phyloP scores from a whole-genome alignment of 2,329 filamentous ascomycete species.

The Pseudocercospora fijiensis region DNA sequence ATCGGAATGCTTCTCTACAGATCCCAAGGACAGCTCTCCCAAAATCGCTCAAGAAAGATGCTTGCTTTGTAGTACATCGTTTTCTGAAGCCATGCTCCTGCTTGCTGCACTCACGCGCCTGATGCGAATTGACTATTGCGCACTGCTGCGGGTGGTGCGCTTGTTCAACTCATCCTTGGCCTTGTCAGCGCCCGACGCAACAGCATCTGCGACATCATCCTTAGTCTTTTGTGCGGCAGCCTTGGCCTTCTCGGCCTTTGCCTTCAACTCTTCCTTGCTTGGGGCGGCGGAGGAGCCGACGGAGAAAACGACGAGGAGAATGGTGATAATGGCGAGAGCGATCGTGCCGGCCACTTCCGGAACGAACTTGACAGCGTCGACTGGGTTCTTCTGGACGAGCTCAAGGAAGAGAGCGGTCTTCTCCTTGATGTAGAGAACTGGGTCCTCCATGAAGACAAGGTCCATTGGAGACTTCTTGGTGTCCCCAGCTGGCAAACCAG shows the following conservation, averaged over 20 bases:
- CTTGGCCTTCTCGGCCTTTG: conserved; percentile 74
- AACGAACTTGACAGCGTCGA: conserved; percentile 83
- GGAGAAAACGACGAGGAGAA: conserved; percentile 68
- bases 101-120: background rate
- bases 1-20: conserved; percentile 6
- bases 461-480: conserved; percentile 69
- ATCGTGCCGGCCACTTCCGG: conserved; percentile 86
- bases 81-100: background rate
- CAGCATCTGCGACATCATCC: conserved; percentile 68
- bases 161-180: conserved; percentile 69
- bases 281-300: conserved; percentile 61
- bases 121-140: conserved; percentile 15
- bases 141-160: conserved; percentile 34
- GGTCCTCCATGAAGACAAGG: conserved; percentile 87
- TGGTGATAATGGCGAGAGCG: conserved; percentile 66
- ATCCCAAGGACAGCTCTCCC: background rate
- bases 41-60: conserved; percentile 5
- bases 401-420: conserved; percentile 89
- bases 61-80: conserved; percentile 2
- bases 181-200: conserved; percentile 66
- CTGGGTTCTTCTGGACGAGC: conserved; percentile 76
- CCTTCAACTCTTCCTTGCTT: conserved; percentile 66
- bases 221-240: conserved; percentile 64
- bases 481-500: conserved; percentile 66
- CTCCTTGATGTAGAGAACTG: conserved; percentile 81